These are phyloP conservation scores for Fusarium sp. DNA, from an alignment of 2,329 filamentous ascomycete genomes.

Conservation along the genomic window DNA sequence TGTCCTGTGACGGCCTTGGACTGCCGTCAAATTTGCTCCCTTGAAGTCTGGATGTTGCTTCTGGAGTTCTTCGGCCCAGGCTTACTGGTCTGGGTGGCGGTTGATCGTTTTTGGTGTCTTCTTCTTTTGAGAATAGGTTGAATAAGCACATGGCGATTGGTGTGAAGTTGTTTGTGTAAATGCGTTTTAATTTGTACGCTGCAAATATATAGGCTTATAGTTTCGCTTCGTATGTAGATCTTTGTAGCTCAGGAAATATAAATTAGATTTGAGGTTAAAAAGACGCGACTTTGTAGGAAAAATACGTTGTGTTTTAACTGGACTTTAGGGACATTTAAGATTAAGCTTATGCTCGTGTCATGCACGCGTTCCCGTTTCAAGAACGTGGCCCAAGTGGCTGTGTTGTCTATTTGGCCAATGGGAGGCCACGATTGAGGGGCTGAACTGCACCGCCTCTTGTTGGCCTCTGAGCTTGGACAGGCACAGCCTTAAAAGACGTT, in stretches of 20 bases:
- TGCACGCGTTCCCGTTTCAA: conserved; percentile 18
- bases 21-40: conserved; percentile 28
- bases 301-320: background rate
- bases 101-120: conserved; percentile 13
- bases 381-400: conserved; percentile 14
- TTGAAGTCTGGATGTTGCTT: conserved; percentile 30
- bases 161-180: background rate
- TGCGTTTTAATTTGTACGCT: background rate
- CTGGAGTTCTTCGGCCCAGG: conserved; percentile 31
- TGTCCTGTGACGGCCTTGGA: conserved; percentile 16
- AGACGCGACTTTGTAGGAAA: background rate
- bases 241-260: background rate
- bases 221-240: background rate
- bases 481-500: conserved; percentile 15
- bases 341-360: conserved; percentile 8
- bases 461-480: background rate
- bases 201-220: background rate
- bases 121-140: conserved; percentile 31
- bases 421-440: background rate
- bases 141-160: conserved; percentile 22
- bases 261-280: background rate
- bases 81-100: conserved; percentile 18
- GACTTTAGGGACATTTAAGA: conserved; percentile 2
- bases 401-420: conserved; percentile 2
- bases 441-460: conserved; percentile 18